Evolutionary conservation across 2,329 filamentous ascomycete genomes (phyloP).

Genomic region (Fusarium irregulare): DNA sequence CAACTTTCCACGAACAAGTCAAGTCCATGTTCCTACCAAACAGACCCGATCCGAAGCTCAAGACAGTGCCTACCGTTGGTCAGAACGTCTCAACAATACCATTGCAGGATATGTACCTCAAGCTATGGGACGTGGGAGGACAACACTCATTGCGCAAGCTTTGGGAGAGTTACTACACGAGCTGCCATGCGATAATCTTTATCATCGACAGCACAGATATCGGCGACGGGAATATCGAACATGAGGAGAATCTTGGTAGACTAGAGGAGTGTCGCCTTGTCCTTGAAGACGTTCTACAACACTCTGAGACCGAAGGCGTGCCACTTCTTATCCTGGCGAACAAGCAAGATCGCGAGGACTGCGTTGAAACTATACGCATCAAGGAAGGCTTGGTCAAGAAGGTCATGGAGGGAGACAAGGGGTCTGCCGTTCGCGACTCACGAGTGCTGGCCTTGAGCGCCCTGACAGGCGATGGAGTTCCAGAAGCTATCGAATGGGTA

Average conservation of each 20-base stretch:
- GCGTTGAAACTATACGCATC: conserved; percentile 95
- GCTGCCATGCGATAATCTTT: conserved; percentile 96
- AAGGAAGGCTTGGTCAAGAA: conserved; percentile 96
- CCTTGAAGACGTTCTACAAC: conserved; percentile 88
- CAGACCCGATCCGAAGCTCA: conserved; percentile 72
- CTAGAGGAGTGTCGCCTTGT: conserved; percentile 91
- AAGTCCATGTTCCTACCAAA: conserved; percentile 83
- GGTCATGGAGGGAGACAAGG: conserved; percentile 95
- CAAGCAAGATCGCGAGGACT: conserved; percentile 97
- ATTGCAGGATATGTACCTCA: conserved; percentile 94
- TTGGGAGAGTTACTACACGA: conserved; percentile 96
- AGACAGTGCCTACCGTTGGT: conserved; percentile 95
- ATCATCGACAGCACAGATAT: conserved; percentile 96
- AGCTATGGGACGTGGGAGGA: conserved; percentile 98
- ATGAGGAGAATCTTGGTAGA: conserved; percentile 65
- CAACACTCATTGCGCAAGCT: conserved; percentile 88
- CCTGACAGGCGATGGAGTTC: conserved; percentile 86
- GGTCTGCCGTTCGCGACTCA: conserved; percentile 85
- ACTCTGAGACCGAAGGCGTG: conserved; percentile 89
- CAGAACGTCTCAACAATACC: conserved; percentile 95
- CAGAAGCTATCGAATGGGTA: conserved; percentile 97
- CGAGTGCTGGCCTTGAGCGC: conserved; percentile 91
- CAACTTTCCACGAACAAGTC: conserved; percentile 96
- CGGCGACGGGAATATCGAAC: conserved; percentile 78
- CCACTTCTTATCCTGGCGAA: conserved; percentile 93